Percentiles rank a stretch among this genome's conserved stretches.
phyloP scores from a whole-genome alignment of 495 filamentous ascomycete species.

The Penicillium angulare region DNA sequence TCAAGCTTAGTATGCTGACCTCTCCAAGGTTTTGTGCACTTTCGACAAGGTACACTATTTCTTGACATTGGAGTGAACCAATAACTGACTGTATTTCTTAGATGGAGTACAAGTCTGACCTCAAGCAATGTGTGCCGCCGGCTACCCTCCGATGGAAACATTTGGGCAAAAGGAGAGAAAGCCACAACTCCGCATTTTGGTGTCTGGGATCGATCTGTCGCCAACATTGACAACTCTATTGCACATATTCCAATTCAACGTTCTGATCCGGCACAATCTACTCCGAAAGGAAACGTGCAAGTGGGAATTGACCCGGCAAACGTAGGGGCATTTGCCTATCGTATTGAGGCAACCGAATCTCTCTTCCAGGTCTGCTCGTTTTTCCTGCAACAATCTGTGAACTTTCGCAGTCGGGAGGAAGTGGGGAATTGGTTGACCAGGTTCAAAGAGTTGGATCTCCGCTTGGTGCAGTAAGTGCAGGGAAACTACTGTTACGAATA shows the following conservation, averaged over 20 bases:
- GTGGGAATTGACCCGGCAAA: neutral
- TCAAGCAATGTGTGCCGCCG: slow-evolving; percentile 13
- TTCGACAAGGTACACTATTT: too few species aligned
- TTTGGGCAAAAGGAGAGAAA: slow-evolving; percentile 31
- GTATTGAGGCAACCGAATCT: slow-evolving; percentile 25
- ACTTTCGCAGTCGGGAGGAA: slow-evolving; percentile 26
- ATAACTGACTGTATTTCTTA: too few species aligned
- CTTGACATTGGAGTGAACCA: too few species aligned
- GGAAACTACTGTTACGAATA: too few species aligned
- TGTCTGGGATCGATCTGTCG: slow-evolving; percentile 32
- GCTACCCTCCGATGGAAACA: slow-evolving; percentile 17
- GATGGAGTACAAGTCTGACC: slow-evolving; percentile 37
- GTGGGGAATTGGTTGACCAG: slow-evolving; percentile 33
- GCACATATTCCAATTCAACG: slow-evolving; percentile 21
- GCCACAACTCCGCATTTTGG: slow-evolving; percentile 39
- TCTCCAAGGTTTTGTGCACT: too few species aligned
- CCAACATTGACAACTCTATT: slow-evolving; percentile 22
- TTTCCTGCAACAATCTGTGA: slow-evolving; percentile 11
- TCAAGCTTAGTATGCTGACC: too few species aligned
- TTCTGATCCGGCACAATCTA: neutral
- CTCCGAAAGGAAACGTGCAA: neutral
- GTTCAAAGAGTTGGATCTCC: slow-evolving; percentile 17
- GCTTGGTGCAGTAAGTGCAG: slow-evolving; percentile 17
- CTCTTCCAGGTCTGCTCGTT: slow-evolving; percentile 6
- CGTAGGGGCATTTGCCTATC: slow-evolving; percentile 9